Conservation (phyloP, 2,329 filamentous ascomycete genomes). For the Exophiala oligosperma region DNA sequence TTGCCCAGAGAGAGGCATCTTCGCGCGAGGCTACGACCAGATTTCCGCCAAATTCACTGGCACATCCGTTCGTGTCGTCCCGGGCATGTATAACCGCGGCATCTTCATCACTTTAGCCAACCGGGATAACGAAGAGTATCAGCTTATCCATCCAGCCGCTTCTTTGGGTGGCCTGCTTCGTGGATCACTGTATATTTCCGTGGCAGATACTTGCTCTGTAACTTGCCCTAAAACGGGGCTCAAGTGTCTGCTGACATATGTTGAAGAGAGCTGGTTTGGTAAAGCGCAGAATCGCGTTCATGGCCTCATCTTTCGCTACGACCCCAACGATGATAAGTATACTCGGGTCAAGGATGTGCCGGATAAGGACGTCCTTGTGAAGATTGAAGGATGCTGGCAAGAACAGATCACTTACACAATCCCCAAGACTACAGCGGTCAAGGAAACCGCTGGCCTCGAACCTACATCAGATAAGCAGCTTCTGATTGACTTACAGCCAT, state of each 20-base stretch:
- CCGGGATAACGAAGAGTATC: slow-evolving; percentile 84
- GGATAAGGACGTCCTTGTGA: slow-evolving; percentile 77
- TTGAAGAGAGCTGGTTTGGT: slow-evolving; percentile 93
- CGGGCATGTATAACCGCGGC: slow-evolving; percentile 89
- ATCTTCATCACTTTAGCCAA: slow-evolving; percentile 89
- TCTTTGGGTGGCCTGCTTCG: slow-evolving; percentile 85
- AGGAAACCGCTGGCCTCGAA: slow-evolving; percentile 43
- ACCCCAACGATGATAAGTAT: slow-evolving; percentile 81
- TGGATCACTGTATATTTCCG: slow-evolving; percentile 84
- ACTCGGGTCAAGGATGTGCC: slow-evolving; percentile 81
- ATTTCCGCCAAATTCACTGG: slow-evolving; percentile 97
- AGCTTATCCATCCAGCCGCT: slow-evolving; percentile 91
- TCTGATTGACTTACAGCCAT: slow-evolving; percentile 84
- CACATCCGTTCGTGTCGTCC: slow-evolving; percentile 85
- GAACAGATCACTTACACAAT: slow-evolving; percentile 64
- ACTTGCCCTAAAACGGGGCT: slow-evolving; percentile 87
- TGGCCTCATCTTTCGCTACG: slow-evolving; percentile 86
- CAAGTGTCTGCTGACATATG: slow-evolving; percentile 89
- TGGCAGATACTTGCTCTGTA: slow-evolving; percentile 85
- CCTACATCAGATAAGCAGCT: slow-evolving; percentile 62
- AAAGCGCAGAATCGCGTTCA: slow-evolving; percentile 88
- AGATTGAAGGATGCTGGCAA: slow-evolving; percentile 85
- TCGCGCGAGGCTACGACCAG: slow-evolving; percentile 89
- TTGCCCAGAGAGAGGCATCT: slow-evolving; percentile 86
- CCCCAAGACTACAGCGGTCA: slow-evolving; percentile 17